Evolutionary conservation across 768 basidiomycete genomes (phyloP).

Genomic region (Boletus bicolor): DNA sequence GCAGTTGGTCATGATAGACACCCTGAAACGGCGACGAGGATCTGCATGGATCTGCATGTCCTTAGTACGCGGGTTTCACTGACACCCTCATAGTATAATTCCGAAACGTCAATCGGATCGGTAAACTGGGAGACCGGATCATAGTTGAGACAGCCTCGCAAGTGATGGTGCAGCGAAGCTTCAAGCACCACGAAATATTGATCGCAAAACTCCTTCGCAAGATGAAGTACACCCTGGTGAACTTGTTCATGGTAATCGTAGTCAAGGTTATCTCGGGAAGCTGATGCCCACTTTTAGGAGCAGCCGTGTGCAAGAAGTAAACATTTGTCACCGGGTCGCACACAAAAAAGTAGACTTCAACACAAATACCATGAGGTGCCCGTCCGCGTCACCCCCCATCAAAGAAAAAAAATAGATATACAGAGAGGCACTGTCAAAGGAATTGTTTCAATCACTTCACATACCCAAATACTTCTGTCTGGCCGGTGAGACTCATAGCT

Average conservation of each 20-base stretch:
- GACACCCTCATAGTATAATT: slow-evolving; percentile 10
- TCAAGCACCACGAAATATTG: neutral
- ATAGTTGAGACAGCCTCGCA: slow-evolving; percentile 17
- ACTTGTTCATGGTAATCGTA: neutral
- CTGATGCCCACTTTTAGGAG: slow-evolving; percentile 14
- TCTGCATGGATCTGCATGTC: slow-evolving; percentile 21
- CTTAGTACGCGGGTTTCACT: slow-evolving; percentile 8
- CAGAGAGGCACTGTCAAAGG: slow-evolving; percentile 10
- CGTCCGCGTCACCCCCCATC: neutral
- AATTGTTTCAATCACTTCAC: slow-evolving; percentile 17
- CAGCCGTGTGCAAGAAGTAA: neutral
- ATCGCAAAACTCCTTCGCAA: slow-evolving; percentile 13
- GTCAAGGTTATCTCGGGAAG: slow-evolving; percentile 13
- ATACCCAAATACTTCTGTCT: slow-evolving; percentile 22
- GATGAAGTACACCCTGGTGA: slow-evolving; percentile 13
- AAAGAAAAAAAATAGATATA: slow-evolving; percentile 2
- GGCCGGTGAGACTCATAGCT: slow-evolving; percentile 21
- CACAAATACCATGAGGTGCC: neutral
- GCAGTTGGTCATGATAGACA: slow-evolving; percentile 15
- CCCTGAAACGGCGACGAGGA: slow-evolving; percentile 22
- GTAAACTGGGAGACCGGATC: slow-evolving; percentile 14
- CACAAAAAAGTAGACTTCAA: neutral
- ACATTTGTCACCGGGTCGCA: slow-evolving; percentile 7
- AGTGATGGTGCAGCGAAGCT: slow-evolving; percentile 9
- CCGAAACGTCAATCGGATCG: slow-evolving; percentile 12